phyloP scores from a whole-genome alignment of 352 stramenopile species.

The Phytophthora sp. region DNA sequence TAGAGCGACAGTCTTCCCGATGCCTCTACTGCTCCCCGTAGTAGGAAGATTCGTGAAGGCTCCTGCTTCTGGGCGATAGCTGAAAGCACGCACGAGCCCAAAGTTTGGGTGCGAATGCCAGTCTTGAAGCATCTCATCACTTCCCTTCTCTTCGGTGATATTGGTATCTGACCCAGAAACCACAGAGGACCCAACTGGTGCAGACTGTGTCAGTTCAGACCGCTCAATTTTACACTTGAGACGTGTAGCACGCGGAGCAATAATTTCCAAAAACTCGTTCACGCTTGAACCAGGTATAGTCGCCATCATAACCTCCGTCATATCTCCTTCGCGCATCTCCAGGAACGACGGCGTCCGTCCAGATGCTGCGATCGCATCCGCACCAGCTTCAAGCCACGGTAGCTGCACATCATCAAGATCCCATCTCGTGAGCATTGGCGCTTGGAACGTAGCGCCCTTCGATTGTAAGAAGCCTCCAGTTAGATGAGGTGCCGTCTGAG shows the following conservation, averaged over 20 bases:
- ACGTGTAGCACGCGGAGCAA: conserved; percentile 44
- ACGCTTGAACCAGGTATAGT: conserved; percentile 50
- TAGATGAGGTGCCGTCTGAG: conserved; percentile 31
- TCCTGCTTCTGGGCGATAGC: conserved; percentile 43
- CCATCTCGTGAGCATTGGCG: conserved; percentile 45
- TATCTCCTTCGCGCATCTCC: conserved; percentile 48
- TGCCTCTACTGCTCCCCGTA: conserved; percentile 9
- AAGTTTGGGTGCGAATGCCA: conserved; percentile 64
- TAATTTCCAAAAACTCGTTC: conserved; percentile 51
- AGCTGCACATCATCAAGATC: conserved; percentile 43
- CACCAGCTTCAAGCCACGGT: conserved; percentile 56
- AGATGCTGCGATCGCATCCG: conserved; percentile 14
- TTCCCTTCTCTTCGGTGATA: conserved; percentile 7
- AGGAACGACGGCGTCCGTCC: conserved; percentile 43
- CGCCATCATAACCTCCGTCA: conserved; percentile 60
- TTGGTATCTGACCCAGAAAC: not conserved
- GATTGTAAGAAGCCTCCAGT: conserved; percentile 12
- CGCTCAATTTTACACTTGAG: conserved; percentile 27
- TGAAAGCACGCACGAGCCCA: conserved; percentile 58
- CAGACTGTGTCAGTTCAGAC: conserved; percentile 13
- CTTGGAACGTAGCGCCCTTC: conserved; percentile 43
- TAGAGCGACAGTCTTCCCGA: not conserved
- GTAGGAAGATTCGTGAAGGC: conserved; percentile 1
- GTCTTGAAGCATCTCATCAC: conserved; percentile 38
- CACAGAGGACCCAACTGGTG: conserved; percentile 20